Conservation (phyloP, 2,329 filamentous ascomycete species). For the Stachybotrys elegans region DNA sequence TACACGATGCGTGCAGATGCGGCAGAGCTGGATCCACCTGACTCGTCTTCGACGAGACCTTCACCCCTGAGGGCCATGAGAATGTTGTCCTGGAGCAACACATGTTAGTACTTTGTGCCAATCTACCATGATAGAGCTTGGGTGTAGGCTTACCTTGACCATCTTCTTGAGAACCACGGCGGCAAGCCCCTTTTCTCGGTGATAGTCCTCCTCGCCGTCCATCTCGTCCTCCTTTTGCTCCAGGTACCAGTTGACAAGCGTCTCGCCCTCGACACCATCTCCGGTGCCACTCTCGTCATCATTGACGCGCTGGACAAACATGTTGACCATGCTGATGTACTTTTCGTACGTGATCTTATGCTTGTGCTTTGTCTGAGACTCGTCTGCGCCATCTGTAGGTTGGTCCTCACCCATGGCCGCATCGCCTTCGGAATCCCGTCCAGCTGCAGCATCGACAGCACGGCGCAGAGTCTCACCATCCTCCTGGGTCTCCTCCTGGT, state of each 20-base stretch:
- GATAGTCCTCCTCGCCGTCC: constrained; percentile 73
- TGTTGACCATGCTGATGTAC: constrained; percentile 85
- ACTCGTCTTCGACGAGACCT: constrained; percentile 44
- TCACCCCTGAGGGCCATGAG: constrained; percentile 72
- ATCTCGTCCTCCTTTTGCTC: constrained; percentile 86
- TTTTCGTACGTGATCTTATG: constrained; percentile 95
- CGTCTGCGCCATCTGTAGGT: constrained; percentile 32
- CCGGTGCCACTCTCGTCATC: constrained; percentile 72
- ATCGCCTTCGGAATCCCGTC: constrained; percentile 42
- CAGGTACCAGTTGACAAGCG: constrained; percentile 82
- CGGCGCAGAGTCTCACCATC: constrained; percentile 41
- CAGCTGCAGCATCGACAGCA: constrained; percentile 33
- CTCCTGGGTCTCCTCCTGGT: constrained; percentile 53
- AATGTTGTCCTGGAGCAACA: constrained; percentile 71
- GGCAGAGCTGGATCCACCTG: constrained; percentile 39
- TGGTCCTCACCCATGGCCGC: constrained; percentile 32
- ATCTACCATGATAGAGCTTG: too few relatives aligned
- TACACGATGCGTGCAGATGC: constrained; percentile 56
- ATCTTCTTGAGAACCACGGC: constrained; percentile 90
- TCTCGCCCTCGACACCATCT: constrained; percentile 80
- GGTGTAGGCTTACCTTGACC: constrained; percentile 68
- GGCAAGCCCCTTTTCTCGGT: constrained; percentile 66
- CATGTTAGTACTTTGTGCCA: constrained; percentile 18
- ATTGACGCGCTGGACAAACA: constrained; percentile 76
- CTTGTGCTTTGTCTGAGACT: constrained; percentile 44